Conservation (phyloP, 257 asterid species). For the Anisodus tanguticus region DNA sequence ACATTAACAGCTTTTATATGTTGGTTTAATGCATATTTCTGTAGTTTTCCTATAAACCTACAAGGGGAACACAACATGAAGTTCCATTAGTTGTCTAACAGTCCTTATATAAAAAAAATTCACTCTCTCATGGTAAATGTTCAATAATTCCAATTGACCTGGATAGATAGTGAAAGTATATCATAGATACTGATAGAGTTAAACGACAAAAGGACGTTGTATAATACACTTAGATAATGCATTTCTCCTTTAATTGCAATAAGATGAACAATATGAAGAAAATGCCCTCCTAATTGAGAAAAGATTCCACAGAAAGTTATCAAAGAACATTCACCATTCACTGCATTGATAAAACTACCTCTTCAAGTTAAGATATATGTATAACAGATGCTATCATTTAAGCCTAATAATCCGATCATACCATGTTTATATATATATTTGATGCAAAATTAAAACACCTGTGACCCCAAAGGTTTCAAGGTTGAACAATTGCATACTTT, state of each 20-base stretch:
- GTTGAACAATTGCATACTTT: neutral
- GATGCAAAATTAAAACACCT: neutral
- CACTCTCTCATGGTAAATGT: neutral
- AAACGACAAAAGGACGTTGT: neutral
- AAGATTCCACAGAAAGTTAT: neutral
- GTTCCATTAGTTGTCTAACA: neutral
- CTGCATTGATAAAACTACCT: neutral
- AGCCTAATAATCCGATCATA: neutral
- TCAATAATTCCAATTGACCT: neutral
- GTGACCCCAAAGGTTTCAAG: neutral
- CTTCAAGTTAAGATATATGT: neutral
- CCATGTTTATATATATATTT: neutral
- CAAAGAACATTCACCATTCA: neutral
- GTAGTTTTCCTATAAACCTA: neutral
- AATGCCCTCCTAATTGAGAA: neutral
- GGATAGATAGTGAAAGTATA: neutral
- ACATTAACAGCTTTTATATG: neutral
- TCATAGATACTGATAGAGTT: neutral
- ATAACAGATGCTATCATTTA: neutral
- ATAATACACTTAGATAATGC: neutral
- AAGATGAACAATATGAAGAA: neutral
- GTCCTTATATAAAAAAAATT: neutral
- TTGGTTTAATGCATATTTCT: neutral
- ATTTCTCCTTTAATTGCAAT: neutral
- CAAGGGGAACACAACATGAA: neutral